Base-by-base conservation (phyloP, 495 filamentous ascomycete genomes). In the Gamarada debralockiae region DNA sequence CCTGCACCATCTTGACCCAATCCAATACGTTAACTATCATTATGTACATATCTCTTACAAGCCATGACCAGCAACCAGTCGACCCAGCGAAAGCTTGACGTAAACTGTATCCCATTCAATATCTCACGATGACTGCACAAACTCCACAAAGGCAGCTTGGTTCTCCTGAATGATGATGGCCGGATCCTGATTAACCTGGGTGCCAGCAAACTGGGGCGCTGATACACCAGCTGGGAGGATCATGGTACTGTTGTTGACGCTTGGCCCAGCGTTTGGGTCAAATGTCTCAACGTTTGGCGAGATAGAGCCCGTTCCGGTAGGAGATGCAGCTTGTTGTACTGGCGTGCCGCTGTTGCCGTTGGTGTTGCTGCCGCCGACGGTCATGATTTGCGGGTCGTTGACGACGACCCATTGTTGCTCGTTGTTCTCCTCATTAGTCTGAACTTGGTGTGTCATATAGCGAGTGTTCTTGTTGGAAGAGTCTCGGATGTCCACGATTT, bases 371-470 rank as follows among this genome's bases (percentile, higher is more conserved):
- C 25, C 51, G 17, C 21, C 44, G 52, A 55, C 23, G 2, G 21
- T 43, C 17, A 55, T n/a, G 9, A 10, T 8, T 21, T 13, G 23
- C 23, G 13, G 1, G 27, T 57, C 54, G n/a, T 17, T 23, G 25
- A 57, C 38, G 22, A 55, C 42, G 31, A 60, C 54, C 18, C 55
- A 50, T 20, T 43, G 53, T 44, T 57, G 24, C 18, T 55, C 36
- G 14, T 22, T 13, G 21, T 29, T 38, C 15, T 45, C 14, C 17
- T 34, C 21, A 31, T 63, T 60, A 40, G 46, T 31, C 44, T 60
- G 40, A 12, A 63, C 21, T 48, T 60, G 56, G 23, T 51, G 60
- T 6, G 39, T 48, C 22, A 60, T 36, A 31, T 60, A 63, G 14
- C 60, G 45, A 10, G 24, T 57, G 22, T 55, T 57, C 3, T 7